phyloP scores from a whole-genome alignment of 768 basidiomycete species.

The Lactarius tabidus region DNA sequence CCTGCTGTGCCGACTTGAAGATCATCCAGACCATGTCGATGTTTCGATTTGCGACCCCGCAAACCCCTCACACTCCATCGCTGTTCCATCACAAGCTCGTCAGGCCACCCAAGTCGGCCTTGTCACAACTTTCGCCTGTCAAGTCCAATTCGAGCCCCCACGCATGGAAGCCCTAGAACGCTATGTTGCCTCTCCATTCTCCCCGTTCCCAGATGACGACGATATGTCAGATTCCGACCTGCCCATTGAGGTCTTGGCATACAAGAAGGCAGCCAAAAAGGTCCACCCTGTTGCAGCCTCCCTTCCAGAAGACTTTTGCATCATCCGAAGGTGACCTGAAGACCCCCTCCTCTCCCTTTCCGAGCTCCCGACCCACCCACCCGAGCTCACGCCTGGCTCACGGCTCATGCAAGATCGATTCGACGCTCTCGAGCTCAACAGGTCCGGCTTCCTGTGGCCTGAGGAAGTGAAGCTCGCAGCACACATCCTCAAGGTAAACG shows the following conservation, averaged over 20 bases:
- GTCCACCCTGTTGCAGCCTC: not conserved
- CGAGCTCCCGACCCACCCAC: not conserved
- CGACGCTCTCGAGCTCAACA: not conserved
- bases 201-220: too few species aligned
- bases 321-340: not conserved
- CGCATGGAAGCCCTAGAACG: not conserved
- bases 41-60: too few species aligned
- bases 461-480: too few species aligned
- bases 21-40: too few species aligned
- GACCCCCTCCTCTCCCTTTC: not conserved
- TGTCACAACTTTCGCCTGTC: too few species aligned
- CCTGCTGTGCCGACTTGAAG: too few species aligned
- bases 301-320: not conserved
- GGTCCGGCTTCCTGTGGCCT: not conserved
- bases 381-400: not conserved
- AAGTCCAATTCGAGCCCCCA: not conserved
- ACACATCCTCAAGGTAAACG: too few species aligned
- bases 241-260: not conserved
- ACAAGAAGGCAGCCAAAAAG: not conserved
- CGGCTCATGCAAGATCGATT: not conserved
- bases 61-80: too few species aligned
- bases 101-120: too few species aligned
- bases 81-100: too few species aligned
- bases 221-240: not conserved
- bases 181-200: not conserved